Base-by-base conservation (phyloP, 2,329 filamentous ascomycete genomes). In the Didymella pinodella region DNA sequence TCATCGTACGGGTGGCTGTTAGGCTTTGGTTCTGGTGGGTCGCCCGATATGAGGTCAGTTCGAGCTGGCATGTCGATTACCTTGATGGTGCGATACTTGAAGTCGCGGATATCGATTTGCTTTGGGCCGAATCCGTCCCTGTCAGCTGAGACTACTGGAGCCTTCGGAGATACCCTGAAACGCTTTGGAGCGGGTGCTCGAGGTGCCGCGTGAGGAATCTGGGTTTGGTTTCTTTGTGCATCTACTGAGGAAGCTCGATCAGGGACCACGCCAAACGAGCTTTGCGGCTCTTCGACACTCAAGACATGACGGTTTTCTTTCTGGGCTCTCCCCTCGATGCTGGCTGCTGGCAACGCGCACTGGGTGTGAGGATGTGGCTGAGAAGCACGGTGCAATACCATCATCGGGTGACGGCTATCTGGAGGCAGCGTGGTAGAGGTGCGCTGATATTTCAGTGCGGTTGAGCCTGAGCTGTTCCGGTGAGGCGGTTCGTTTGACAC, bases 361-460 rank as follows among this genome's bases (percentile, higher is more conserved):
- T 22, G 4, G 14, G 20, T 25, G 4, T 14, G 16, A 4, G 14
- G 4, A 46, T 14, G 4, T 26, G 10, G 40, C 7, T 46, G 47
- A 14, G 25, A 25, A 18, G 7, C 7, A 28, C 18, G 22, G 5
- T n/a, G 18, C 16, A 14, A 18, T 20, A 2, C 22, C 7, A 34
- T 20, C 41, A 8, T 41, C 6, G 31, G 11, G 20, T 61, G 52
- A 62, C 62, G 67, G 8, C 48, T 49, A 28, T 70, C 63, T 8
- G 65, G 65, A 18, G 59, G 65, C 10, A 71, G 50, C 20, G 16
- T 55, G 1, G 55, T 60, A 0, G 64, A 66, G 2, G 69, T 51
- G 1, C 50, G 50, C 47, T 65, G 63, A 22, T 18, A 18, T 18
- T 18, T 18, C 18, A 18, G 18, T 18, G 22, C 22, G 3, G 3